phyloP scores from a whole-genome alignment of 2,329 filamentous ascomycete genomes.

The Bipolaris zeicola region DNA sequence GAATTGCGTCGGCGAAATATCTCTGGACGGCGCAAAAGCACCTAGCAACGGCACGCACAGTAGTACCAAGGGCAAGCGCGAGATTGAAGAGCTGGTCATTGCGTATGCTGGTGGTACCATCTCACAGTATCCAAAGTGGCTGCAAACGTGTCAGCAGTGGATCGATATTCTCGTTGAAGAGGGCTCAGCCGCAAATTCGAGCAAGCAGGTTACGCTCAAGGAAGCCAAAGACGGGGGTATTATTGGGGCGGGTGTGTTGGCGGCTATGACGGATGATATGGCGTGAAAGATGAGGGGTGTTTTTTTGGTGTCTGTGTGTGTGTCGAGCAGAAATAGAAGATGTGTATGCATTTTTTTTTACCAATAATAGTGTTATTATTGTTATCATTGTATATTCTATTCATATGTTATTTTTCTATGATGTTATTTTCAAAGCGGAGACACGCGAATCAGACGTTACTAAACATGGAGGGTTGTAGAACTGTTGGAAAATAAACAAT shows the following conservation, averaged over 20 bases:
- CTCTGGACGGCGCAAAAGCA: conserved; percentile 30
- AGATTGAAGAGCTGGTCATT: conserved; percentile 68
- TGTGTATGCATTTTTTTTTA: no score
- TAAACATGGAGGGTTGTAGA: no score
- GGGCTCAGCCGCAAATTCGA: conserved; percentile 39
- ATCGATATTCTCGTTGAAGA: conserved; percentile 62
- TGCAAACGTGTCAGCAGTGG: conserved; percentile 70
- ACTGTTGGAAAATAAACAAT: no score
- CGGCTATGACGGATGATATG: conserved; percentile 50
- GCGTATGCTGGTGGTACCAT: conserved; percentile 83
- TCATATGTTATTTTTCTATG: no score
- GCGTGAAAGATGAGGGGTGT: conserved; percentile 14
- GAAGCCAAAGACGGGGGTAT: conserved; percentile 62
- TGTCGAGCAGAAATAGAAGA: no score
- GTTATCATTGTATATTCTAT: no score
- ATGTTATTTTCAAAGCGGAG: no score
- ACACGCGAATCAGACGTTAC: no score
- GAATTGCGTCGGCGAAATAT: conserved; percentile 70
- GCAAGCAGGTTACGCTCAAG: conserved; percentile 57
- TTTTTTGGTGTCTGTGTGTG: no score
- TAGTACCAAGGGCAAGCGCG: conserved; percentile 16
- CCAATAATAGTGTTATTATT: no score
- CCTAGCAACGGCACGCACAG: conserved; percentile 25
- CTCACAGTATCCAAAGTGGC: conserved; percentile 76
- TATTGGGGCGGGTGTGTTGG: conserved; percentile 61